Evolutionary conservation across 2,329 filamentous ascomycete species (phyloP), one percentile per base, ranked within the genome.

Genomic region (Dendryphion nanum): DNA sequence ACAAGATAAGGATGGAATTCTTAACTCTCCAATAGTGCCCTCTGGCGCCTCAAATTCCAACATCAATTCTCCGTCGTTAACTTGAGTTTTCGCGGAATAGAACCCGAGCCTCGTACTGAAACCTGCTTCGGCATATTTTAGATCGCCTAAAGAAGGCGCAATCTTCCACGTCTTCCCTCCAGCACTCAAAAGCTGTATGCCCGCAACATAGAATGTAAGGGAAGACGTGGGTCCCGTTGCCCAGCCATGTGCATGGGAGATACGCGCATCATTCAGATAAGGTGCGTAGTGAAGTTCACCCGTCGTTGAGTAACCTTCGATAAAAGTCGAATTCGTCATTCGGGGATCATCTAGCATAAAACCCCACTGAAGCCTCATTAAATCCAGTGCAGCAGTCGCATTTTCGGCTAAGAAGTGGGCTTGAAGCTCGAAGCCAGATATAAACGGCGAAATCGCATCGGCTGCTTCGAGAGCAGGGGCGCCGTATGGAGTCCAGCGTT

Each of bases 261-360:
- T 69, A 0, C 73, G 60, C 0, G 72, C 61, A 37, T 75, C 71
- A 42, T 76, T 73, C 1, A 45, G 47, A 42, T 77, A 77, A 0
- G 72, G 70, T 2, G 72, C 68, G 36, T 78, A 77, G 42, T 72
- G 69, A 14, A 77, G 50, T 3, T 60, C 56, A 1, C 75, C 75
- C 21, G 70, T 64, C 0, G 64, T 67, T 2, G 63, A 57, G 37
- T 75, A 77, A 0, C 75, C 74, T 48, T 77, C 75, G 37, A 75
- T 72, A 35, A 76, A 76, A 0, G 73, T 75, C 0, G 63, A 69
- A 32, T 77, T 73, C 2, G 74, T 78, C 71, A 77, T 76, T 23
- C 72, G 64, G 0, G 72, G 67, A 38, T 76, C 71, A 13, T 76
- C 64, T 4, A 79, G 68, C 75, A 79, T 78, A 47, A 75, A 79